These are phyloP conservation scores for Phytophthora parvispora DNA, from an alignment of 352 stramenopile species.

Conservation along the genomic window DNA sequence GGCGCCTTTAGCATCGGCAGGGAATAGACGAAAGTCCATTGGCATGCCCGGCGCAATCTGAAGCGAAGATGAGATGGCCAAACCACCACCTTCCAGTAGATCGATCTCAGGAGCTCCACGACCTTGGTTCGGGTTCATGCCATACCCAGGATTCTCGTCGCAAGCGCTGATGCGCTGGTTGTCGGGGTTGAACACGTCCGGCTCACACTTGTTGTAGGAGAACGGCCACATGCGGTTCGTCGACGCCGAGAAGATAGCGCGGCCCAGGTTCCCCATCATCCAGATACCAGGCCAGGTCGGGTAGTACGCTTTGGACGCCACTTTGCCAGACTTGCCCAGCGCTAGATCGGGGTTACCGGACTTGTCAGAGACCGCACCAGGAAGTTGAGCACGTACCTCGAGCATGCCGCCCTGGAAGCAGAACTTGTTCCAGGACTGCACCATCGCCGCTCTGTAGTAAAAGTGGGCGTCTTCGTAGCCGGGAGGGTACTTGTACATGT, in stretches of 20 bases:
- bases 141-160: conserved; percentile 90
- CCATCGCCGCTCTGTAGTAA: conserved; percentile 76
- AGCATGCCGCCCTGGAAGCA: conserved; percentile 94
- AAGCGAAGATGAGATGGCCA: conserved; percentile 90
- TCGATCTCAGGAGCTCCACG: conserved; percentile 95
- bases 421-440: conserved; percentile 95
- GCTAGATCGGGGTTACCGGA: conserved; percentile 60
- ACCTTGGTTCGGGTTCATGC: conserved; percentile 84
- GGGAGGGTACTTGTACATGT: conserved; percentile 61
- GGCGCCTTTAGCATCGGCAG: conserved; percentile 32
- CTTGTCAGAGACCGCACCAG: conserved; percentile 73
- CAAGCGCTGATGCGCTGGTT: conserved; percentile 81
- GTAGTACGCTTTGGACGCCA: conserved; percentile 72
- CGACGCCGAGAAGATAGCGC: conserved; percentile 92
- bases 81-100: conserved; percentile 90
- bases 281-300: conserved; percentile 94
- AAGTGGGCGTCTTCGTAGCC: conserved; percentile 58
- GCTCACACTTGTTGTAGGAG: conserved; percentile 93
- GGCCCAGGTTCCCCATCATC: conserved; percentile 95
- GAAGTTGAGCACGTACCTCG: conserved; percentile 91
- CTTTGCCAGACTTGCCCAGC: conserved; percentile 36
- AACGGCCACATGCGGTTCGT: conserved; percentile 96
- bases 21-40: conserved; percentile 64
- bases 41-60: conserved; percentile 89
- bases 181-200: conserved; percentile 40